A percentile compares a stretch with the other conserved stretches of the same genome.
These are phyloP conservation scores for Hansenula anomala DNA, from an alignment of 1,139 yeast genomes.

Conservation along the genomic window DNA sequence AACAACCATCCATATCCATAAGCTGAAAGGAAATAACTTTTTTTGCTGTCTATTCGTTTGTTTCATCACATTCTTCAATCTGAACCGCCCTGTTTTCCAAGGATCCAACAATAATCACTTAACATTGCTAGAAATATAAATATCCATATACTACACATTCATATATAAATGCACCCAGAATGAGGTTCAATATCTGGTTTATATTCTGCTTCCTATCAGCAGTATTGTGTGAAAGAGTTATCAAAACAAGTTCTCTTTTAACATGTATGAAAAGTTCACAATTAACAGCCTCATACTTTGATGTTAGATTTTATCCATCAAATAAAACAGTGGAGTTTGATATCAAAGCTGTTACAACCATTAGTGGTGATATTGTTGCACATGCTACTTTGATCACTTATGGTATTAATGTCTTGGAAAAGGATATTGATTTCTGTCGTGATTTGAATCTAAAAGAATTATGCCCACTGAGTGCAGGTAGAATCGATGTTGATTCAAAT, in stretches of 20 bases:
- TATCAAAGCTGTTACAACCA: conserved; percentile 74
- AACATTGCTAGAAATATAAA: no score
- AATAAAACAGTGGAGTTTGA: conserved; percentile 61
- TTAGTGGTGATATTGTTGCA: conserved; percentile 70
- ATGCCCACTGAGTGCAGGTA: conserved; percentile 88
- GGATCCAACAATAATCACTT: no score
- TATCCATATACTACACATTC: no score
- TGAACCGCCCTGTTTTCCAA: no score
- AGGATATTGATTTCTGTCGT: conserved; percentile 63
- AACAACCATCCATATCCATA: no score
- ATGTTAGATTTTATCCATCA: conserved; percentile 65
- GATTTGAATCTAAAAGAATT: conserved; percentile 47
- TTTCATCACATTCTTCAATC: no score
- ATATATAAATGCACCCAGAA: background rate
- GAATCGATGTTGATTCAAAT: conserved; percentile 63
- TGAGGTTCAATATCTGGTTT: conserved; percentile 1
- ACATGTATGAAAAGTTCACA: conserved; percentile 92
- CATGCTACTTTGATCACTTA: conserved; percentile 68
- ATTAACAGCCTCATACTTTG: conserved; percentile 82
- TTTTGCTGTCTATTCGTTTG: no score
- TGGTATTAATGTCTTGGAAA: conserved; percentile 66
- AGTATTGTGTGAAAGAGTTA: conserved; percentile 16
- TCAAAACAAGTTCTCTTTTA: conserved; percentile 63
- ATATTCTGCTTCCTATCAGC: background rate
- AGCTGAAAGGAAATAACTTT: no score